Evolutionary conservation across 331 rosid genomes (phyloP).

Genomic region (Saraca asoca): DNA sequence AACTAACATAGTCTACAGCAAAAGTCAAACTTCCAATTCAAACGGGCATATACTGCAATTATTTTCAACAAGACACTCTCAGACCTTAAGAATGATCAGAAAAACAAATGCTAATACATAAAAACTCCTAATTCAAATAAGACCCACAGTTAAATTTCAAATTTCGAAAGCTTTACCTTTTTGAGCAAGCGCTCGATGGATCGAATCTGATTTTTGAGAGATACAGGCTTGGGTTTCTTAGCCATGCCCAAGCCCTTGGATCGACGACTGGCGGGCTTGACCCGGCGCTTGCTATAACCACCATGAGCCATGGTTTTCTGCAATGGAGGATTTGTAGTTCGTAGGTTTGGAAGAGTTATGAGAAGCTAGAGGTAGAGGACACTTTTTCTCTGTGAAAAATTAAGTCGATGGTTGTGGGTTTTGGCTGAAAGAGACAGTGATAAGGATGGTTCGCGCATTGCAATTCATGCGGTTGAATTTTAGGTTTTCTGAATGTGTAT

Average conservation of each 20-base stretch:
- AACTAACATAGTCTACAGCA: not conserved
- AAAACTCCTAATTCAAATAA: not conserved
- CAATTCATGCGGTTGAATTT: no score
- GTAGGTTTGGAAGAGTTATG: not conserved
- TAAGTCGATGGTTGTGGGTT: not conserved
- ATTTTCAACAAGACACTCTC: not conserved
- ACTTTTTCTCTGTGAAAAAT: no score
- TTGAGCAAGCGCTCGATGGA: conserved; percentile 91
- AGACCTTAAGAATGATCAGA: not conserved
- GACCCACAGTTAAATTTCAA: not conserved
- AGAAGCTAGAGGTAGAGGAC: no score
- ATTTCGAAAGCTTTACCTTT: conserved; percentile 48
- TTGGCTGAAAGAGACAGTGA: not conserved
- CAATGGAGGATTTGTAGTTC: not conserved
- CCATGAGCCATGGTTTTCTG: conserved; percentile 76
- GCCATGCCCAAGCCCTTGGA: conserved; percentile 61
- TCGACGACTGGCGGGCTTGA: conserved; percentile 72
- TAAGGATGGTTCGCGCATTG: not conserved
- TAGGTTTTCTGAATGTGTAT: no score
- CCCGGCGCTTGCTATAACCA: conserved; percentile 85
- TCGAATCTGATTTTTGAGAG: conserved; percentile 95
- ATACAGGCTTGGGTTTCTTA: conserved; percentile 78
- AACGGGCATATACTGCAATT: not conserved
- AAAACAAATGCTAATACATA: not conserved
- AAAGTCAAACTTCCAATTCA: not conserved